Base-by-base conservation (phyloP, 2,329 filamentous ascomycete genomes). In the Endoconidiophora laricicola region DNA sequence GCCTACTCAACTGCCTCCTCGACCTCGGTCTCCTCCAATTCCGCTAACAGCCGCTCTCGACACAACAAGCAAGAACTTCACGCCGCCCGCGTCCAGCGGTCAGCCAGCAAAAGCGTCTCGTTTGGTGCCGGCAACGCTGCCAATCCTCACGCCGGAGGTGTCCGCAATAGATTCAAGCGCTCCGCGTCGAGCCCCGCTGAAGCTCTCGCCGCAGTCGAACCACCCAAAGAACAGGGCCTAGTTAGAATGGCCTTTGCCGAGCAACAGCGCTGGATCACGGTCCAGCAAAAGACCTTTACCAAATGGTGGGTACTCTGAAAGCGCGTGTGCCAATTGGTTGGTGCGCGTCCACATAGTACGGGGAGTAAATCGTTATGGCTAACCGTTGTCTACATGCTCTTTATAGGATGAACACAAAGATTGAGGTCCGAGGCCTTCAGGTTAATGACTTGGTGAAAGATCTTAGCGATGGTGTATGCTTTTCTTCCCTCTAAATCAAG, bases 261-360 rank as follows among this genome's bases (percentile, higher is more conserved):
- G 62, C 74, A 81, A 66, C 74, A 80, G 64, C 70, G 73, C 63
- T 82, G 78, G 78, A 74, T 82, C 59, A 79, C 72, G 62, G 87
- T 94, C 67, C 90, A 96, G 71, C 83, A 96, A 66, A 98, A 96
- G 76, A 98, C 91, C 24, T 98, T 98, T 67, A 94, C 88, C 53
- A 98, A 96, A 85, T 98, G 91, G 67, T 68, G 60, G 42, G 58
- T 52, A 20, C 12, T 14, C 26, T 26, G 16, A 23, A n/a, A 9
- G 26, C 26, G 26, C 26, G 12, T 33, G 26, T 33, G 6, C 26
- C 26, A 33, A 33, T 33, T 33, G 26, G 26, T 33, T 10, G 26
- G 26, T 33, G 26, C 26, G 12, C 4, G 24, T 16, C 14, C 37
- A 33, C 26, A 10, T 33, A 18, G 16, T 18, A 18, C 16, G 16